These are phyloP conservation scores for Diplodia corticola DNA, from an alignment of 2,329 filamentous ascomycete genomes.

Conservation along the genomic window DNA sequence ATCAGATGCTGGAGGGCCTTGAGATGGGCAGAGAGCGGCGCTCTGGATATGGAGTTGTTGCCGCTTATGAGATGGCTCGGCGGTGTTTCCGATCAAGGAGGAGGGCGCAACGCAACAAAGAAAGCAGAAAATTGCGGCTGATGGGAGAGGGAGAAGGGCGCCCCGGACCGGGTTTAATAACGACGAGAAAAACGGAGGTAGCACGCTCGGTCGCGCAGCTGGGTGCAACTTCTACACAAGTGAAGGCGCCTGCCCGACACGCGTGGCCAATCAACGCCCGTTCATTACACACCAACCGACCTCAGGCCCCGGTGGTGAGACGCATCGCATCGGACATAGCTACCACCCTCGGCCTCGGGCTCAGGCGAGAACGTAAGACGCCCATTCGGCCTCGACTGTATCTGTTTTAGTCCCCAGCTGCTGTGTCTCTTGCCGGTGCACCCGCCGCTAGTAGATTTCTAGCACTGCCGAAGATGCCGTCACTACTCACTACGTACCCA, in stretches of 20 bases:
- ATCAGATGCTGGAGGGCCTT: not conserved
- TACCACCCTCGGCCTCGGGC: not conserved
- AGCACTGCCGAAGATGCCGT: not conserved
- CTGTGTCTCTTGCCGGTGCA: not conserved
- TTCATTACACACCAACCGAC: not conserved
- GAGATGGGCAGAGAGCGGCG: not conserved
- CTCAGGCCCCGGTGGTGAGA: constrained; percentile 3
- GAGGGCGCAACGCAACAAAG: not conserved
- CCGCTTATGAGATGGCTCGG: not conserved
- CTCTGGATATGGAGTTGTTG: not conserved
- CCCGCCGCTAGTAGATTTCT: too few species aligned
- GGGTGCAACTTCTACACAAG: not conserved
- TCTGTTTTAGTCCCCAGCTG: too few species aligned
- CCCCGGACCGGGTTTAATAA: not conserved
- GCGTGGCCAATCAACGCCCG: not conserved
- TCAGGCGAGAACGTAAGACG: not conserved
- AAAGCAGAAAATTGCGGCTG: not conserved
- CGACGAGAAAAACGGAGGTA: not conserved
- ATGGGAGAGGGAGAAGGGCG: not conserved
- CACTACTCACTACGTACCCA: too few species aligned
- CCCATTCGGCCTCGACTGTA: not conserved
- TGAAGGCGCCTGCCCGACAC: not conserved
- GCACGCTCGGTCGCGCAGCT: not conserved
- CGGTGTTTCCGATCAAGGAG: not conserved
- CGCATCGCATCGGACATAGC: not conserved